These are phyloP conservation scores for Beta vulgaris DNA, from an alignment of 148 eudicot genomes.

Conservation along the genomic window DNA sequence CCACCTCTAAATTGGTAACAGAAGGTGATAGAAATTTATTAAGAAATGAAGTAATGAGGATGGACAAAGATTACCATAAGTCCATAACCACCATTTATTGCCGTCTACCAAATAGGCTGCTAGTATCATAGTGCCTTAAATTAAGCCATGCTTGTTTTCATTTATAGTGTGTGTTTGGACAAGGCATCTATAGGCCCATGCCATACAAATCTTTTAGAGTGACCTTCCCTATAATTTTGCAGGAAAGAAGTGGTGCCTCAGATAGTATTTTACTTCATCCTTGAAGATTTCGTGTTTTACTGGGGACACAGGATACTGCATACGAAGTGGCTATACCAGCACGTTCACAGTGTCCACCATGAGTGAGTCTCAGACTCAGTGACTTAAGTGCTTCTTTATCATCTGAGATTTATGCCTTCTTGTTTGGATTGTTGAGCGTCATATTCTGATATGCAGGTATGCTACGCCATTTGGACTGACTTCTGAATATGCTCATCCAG, in stretches of 20 bases:
- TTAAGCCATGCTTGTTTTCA: background rate
- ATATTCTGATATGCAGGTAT: slow-evolving; percentile 47
- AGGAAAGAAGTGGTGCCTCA: slow-evolving; percentile 84
- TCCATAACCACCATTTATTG: too few relatives aligned
- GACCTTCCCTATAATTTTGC: slow-evolving; percentile 24
- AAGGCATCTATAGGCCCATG: background rate
- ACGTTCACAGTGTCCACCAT: slow-evolving; percentile 92
- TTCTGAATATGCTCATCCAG: slow-evolving; percentile 97
- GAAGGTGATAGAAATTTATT: too few relatives aligned
- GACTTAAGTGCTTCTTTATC: slow-evolving; percentile 1
- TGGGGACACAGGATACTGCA: slow-evolving; percentile 97
- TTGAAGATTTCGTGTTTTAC: slow-evolving; percentile 91
- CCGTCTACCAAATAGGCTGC: too few relatives aligned
- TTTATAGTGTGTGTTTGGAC: background rate
- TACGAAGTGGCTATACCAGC: slow-evolving; percentile 98
- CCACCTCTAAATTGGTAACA: too few relatives aligned
- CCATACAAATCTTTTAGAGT: slow-evolving; percentile 9
- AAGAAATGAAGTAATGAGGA: too few relatives aligned
- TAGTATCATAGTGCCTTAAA: background rate
- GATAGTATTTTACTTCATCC: slow-evolving; percentile 79
- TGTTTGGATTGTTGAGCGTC: slow-evolving; percentile 10
- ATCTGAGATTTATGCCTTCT: slow-evolving; percentile 7
- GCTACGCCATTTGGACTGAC: slow-evolving; percentile 99
- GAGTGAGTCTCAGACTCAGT: slow-evolving; percentile 55
- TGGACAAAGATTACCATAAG: too few relatives aligned